Evolutionary conservation across 768 basidiomycete species (phyloP).

Genomic region (Mycena amicta): DNA sequence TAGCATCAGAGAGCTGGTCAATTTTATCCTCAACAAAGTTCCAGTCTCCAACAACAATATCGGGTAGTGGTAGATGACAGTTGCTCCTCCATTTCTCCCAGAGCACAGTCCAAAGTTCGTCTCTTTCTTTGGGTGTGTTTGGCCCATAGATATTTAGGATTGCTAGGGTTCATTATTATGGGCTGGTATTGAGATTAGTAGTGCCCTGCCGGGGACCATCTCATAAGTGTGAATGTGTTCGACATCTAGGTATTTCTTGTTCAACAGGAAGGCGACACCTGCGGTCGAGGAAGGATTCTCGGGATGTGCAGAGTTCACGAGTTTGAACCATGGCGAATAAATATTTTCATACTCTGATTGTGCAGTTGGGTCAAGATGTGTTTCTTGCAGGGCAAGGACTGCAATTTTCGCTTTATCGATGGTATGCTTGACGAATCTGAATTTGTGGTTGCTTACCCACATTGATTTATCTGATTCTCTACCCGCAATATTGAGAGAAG

Average conservation of each 20-base stretch:
- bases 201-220: slow-evolving; percentile 17
- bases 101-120: not conserved
- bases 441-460: slow-evolving; percentile 14
- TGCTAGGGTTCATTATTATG: not conserved
- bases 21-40: slow-evolving; percentile 6
- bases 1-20: not conserved
- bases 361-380: slow-evolving; percentile 17
- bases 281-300: not conserved
- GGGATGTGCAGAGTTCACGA: slow-evolving; percentile 6
- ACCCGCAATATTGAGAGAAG: slow-evolving; percentile 18
- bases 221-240: not conserved
- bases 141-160: slow-evolving; percentile 27
- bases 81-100: not conserved
- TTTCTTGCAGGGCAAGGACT: slow-evolving; percentile 23
- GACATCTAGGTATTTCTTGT: slow-evolving; percentile 5
- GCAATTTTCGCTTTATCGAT: slow-evolving; percentile 15
- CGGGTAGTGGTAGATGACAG: not conserved
- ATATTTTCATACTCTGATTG: not conserved
- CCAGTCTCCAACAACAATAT: slow-evolving; percentile 3
- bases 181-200: slow-evolving; percentile 9
- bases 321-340: not conserved
- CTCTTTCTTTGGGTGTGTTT: not conserved
- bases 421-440: slow-evolving; percentile 8
- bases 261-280: slow-evolving; percentile 21
- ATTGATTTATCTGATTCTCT: not conserved